phyloP scores from a whole-genome alignment of 306 rosid species.

The Cyclanthera cordifolia region DNA sequence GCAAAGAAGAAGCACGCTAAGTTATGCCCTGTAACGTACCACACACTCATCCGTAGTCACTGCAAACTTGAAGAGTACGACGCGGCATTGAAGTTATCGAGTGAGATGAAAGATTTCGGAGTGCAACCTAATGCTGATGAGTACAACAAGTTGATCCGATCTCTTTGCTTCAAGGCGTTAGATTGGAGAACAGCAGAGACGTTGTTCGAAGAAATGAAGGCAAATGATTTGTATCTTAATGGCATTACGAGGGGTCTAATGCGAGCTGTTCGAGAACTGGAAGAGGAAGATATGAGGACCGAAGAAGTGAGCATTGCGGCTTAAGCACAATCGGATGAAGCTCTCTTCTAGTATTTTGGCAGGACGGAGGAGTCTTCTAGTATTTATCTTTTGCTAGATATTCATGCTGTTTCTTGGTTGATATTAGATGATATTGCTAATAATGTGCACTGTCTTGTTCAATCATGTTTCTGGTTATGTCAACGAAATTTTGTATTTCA shows the following conservation, averaged over 20 bases:
- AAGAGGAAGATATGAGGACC: constrained; percentile 35
- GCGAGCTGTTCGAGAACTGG: constrained; percentile 66
- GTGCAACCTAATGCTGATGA: constrained; percentile 44
- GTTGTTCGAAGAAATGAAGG: constrained; percentile 65
- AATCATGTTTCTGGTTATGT: background rate
- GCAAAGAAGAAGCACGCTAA: constrained; percentile 59
- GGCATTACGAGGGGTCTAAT: constrained; percentile 61
- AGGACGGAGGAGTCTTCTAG: background rate
- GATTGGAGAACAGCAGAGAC: constrained; percentile 76
- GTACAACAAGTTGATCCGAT: constrained; percentile 69
- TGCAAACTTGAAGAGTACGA: constrained; percentile 71
- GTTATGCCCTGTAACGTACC: constrained; percentile 52
- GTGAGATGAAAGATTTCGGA: constrained; percentile 68
- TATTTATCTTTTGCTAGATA: background rate
- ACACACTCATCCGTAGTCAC: constrained; percentile 58
- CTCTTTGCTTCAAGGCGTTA: constrained; percentile 66
- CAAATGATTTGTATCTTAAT: constrained; percentile 49
- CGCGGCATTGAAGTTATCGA: constrained; percentile 47
- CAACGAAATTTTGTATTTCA: constrained; percentile 1
- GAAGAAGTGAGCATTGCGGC: constrained; percentile 18
- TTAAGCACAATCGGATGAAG: background rate
- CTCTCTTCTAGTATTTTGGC: background rate
- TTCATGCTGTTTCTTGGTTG: background rate
- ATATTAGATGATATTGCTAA: background rate
- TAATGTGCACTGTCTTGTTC: background rate